These are phyloP conservation scores for Phallus indusiatus DNA, from an alignment of 768 basidiomycete species.

Conservation along the genomic window DNA sequence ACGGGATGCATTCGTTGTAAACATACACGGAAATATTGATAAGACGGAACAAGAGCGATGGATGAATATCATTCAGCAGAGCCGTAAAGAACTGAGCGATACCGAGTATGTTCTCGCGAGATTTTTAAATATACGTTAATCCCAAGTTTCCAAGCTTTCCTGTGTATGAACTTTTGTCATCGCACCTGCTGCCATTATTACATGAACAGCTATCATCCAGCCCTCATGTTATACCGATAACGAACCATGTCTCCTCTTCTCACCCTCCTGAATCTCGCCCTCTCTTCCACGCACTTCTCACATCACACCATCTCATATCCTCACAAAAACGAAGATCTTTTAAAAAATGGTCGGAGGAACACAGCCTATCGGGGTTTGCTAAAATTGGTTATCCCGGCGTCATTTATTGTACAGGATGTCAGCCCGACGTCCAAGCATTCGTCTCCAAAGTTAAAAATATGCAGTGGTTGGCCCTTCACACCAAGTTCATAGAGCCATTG, in stretches of 20 bases:
- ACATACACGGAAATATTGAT: conserved; percentile 37
- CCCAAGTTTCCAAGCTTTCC: conserved; percentile 39
- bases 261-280: background rate
- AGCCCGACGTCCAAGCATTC: conserved; percentile 49
- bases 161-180: conserved; percentile 47
- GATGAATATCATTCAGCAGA: conserved; percentile 32
- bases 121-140: background rate
- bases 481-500: conserved; percentile 49
- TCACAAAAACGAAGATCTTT: conserved; percentile 51
- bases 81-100: conserved; percentile 24
- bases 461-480: conserved; percentile 68
- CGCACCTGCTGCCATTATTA: conserved; percentile 48
- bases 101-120: conserved; percentile 20
- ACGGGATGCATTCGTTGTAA: conserved; percentile 7
- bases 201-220: conserved; percentile 27
- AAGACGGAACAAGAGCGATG: conserved; percentile 42
- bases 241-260: background rate
- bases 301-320: conserved; percentile 65
- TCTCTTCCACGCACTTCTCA: conserved; percentile 52
- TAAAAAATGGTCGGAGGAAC: conserved; percentile 44
- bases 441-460: conserved; percentile 58
- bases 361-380: conserved; percentile 53
- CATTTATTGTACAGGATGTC: conserved; percentile 57
- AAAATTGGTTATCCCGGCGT: conserved; percentile 71
- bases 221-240: background rate